Evolutionary conservation across 108 stramenopile genomes (phyloP).

Genomic region (Pseudonitzschia delicatissima): DNA sequence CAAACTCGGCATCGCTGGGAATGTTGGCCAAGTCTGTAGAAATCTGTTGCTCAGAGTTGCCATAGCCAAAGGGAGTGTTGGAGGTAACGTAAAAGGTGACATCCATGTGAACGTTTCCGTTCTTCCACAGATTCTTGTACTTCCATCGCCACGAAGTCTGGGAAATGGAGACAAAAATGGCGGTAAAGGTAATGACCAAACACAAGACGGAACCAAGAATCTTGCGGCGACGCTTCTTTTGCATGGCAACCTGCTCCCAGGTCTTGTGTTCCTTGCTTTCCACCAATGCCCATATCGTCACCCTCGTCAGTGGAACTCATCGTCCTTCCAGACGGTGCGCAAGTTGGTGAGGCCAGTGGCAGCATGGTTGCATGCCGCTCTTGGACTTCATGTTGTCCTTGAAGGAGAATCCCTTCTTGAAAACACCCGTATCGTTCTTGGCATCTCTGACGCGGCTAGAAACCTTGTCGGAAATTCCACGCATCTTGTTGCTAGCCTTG

Average conservation of each 20-base stretch:
- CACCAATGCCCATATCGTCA: background rate
- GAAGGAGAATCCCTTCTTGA: conserved; percentile 36
- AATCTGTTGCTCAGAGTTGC: conserved; percentile 38
- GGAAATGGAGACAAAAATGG: background rate
- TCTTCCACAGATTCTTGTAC: conserved; percentile 3
- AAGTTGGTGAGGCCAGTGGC: conserved; percentile 14
- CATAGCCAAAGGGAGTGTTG: conserved; percentile 54
- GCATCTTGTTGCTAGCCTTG: conserved; percentile 1
- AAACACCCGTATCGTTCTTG: conserved; percentile 17
- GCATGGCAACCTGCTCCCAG: conserved; percentile 39
- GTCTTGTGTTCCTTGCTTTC: conserved; percentile 25
- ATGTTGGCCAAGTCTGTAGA: conserved; percentile 47
- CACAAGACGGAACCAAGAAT: conserved; percentile 5
- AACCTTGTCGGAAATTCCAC: background rate
- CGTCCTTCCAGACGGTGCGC: conserved; percentile 23
- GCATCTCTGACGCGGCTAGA: background rate
- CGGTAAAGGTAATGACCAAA: conserved; percentile 1
- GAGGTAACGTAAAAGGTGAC: conserved; percentile 77
- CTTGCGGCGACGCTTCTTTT: conserved; percentile 34
- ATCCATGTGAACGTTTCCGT: background rate
- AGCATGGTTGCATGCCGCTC: background rate
- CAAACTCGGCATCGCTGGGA: conserved; percentile 62
- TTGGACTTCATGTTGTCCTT: conserved; percentile 10
- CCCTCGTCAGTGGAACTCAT: background rate
- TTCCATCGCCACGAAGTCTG: conserved; percentile 6